Base-by-base conservation (phyloP, 257 asterid species). In the Solanum bukasovii region DNA sequence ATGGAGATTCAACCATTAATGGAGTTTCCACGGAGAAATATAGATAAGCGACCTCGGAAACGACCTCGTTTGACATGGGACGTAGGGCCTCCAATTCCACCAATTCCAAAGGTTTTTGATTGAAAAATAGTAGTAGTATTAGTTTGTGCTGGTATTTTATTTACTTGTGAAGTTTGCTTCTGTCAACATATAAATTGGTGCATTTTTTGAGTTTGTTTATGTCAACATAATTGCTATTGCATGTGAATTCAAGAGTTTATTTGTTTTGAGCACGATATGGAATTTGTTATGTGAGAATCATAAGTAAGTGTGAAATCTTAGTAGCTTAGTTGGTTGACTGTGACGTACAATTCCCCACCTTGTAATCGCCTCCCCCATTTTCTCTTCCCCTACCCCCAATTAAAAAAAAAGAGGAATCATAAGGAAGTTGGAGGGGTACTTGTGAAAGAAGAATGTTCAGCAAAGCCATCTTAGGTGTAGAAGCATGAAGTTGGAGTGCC, bases 11-110 rank as follows among this genome's bases (percentile, higher is more conserved):
- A 94, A 83, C 92, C 95, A 88, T 92, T 91, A 87, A 87, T 90
- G 88, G 97, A 94, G 88, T 92, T 92, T 81, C 92, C 91, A 88
- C 93, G 91, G 49, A 90, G 95, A 88, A 94, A 91, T 81, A 91
- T 93, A 89, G 98, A 96, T 85, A 93, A 92, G 74, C 91, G 95
- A 65, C 98, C 98, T 75, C 93, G 96, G 65, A 96, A 96, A 89
- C 93, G 98, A 56, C 98, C 94, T 86, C 96, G 96, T 88, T 92
- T 96, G 88, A 61, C 98, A 34, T 94, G 98, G 97, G 97, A 95
- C 81, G 88, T 89, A 74, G 91, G 93, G 23, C 94, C 98, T 23
- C 87, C 89, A 63, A 72, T 82, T 79, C 91, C 92, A 87, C 94
- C 93, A 84, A 79, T 52, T 68, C 29, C 29, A n/a, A 18, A 56